These are phyloP conservation scores for Solanum tarapatanum DNA, from an alignment of 257 asterid genomes.

Conservation along the genomic window DNA sequence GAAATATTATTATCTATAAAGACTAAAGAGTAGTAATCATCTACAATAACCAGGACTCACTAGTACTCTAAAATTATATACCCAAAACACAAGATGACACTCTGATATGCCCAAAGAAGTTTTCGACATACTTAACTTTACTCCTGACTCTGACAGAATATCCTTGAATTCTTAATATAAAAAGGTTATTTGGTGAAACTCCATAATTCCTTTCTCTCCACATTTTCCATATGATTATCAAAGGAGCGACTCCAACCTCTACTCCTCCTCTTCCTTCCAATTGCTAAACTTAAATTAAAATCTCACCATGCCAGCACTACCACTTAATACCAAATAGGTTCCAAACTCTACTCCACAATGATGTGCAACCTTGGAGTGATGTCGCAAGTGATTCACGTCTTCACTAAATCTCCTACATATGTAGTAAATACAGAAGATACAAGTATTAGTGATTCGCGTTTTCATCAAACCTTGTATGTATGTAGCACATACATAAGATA, in stretches of 20 bases:
- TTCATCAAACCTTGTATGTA: neutral
- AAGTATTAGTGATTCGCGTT: neutral
- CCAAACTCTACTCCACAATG: neutral
- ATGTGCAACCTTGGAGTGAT: neutral
- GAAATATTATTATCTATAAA: neutral
- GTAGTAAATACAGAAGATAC: neutral
- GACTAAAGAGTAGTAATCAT: neutral
- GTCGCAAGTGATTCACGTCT: neutral
- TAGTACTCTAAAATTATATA: neutral
- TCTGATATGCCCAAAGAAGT: neutral
- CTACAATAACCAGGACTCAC: neutral
- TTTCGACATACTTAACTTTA: neutral
- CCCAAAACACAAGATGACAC: neutral
- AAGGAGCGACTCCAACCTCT: neutral
- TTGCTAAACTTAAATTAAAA: neutral
- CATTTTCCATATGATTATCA: neutral
- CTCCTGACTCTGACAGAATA: neutral
- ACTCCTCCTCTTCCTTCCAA: neutral
- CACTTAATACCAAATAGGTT: neutral
- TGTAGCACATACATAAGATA: neutral
- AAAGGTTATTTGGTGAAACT: neutral
- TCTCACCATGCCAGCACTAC: neutral
- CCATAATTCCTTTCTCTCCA: neutral
- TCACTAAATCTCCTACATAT: neutral
- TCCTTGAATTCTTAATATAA: neutral